These are phyloP conservation scores for Huntiella omanensis DNA, from an alignment of 2,329 filamentous ascomycete species.

Conservation along the genomic window DNA sequence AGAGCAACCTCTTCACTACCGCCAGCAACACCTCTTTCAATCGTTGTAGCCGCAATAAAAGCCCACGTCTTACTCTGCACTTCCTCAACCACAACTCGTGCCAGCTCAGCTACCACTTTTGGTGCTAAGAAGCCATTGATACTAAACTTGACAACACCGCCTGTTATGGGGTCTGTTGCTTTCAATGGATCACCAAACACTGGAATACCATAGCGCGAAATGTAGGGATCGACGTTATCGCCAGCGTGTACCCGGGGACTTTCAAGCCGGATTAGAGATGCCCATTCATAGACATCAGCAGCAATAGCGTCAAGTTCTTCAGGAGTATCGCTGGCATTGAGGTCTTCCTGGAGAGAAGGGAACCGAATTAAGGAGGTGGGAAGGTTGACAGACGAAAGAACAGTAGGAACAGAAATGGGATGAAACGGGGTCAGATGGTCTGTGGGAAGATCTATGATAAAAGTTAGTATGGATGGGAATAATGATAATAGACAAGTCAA, in stretches of 20 bases:
- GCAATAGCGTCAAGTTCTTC: slow-evolving; percentile 22
- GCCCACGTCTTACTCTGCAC: slow-evolving; percentile 3
- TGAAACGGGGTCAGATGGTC: slow-evolving; percentile 1
- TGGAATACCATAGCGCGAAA: slow-evolving; percentile 39
- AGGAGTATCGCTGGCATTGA: slow-evolving; percentile 13
- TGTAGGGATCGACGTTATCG: slow-evolving; percentile 47
- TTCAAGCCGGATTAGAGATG: slow-evolving; percentile 45
- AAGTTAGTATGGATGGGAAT: neutral
- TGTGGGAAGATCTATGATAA: neutral
- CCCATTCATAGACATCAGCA: slow-evolving; percentile 52
- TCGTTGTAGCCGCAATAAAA: slow-evolving; percentile 26
- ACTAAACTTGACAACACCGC: slow-evolving; percentile 28
- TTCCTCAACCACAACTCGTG: neutral
- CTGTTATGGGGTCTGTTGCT: slow-evolving; percentile 11
- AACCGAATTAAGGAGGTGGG: slow-evolving; percentile 28
- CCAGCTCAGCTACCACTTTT: slow-evolving; percentile 23
- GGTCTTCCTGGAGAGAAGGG: slow-evolving; percentile 1
- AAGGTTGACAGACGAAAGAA: slow-evolving; percentile 21
- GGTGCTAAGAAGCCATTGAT: slow-evolving; percentile 41
- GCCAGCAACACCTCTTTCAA: slow-evolving; percentile 25
- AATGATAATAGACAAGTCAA: neutral
- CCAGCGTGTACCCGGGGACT: slow-evolving; percentile 40
- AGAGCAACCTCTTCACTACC: slow-evolving; percentile 32
- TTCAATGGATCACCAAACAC: slow-evolving; percentile 8
- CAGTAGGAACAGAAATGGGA: slow-evolving; percentile 12